Percentiles rank a stretch among this genome's conserved stretches.
These are phyloP conservation scores for Dillenia turbinata DNA, from an alignment of 164 flowering plant genomes.

Conservation along the genomic window DNA sequence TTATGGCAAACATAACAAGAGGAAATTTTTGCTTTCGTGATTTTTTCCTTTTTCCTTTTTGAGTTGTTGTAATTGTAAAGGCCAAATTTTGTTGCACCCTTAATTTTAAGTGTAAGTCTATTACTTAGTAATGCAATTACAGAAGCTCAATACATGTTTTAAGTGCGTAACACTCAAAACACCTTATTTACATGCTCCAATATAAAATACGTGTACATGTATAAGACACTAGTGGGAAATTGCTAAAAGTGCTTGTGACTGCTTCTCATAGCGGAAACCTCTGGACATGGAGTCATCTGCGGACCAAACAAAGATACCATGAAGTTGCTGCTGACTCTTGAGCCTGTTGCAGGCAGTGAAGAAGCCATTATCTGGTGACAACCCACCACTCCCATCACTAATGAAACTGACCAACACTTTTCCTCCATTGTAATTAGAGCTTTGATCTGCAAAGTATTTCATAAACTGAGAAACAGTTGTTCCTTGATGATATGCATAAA, in stretches of 20 bases:
- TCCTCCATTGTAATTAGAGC: slow-evolving; percentile 37
- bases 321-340: slow-evolving; percentile 27
- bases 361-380: slow-evolving; percentile 41
- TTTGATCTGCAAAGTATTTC: slow-evolving; percentile 28
- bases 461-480: slow-evolving; percentile 45
- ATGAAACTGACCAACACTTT: slow-evolving; percentile 39
- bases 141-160: too few species aligned
- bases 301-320: slow-evolving; percentile 58
- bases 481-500: slow-evolving; percentile 47
- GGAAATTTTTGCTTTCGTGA: too few species aligned
- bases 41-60: too few species aligned
- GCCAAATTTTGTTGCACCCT: too few species aligned
- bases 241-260: slow-evolving; percentile 39
- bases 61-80: too few species aligned
- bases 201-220: too few species aligned
- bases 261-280: slow-evolving; percentile 40
- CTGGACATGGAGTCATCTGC: slow-evolving; percentile 49
- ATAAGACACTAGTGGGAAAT: slow-evolving; percentile 7
- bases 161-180: too few species aligned
- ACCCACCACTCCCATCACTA: slow-evolving; percentile 42
- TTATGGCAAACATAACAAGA: too few species aligned
- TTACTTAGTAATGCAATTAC: too few species aligned
- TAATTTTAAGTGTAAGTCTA: too few species aligned
- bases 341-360: slow-evolving; percentile 45
- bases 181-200: too few species aligned